Percentiles rank a stretch among this genome's conserved stretches.
phyloP scores from a whole-genome alignment of 805 yeast species.

The Henningerozyma blattae region DNA sequence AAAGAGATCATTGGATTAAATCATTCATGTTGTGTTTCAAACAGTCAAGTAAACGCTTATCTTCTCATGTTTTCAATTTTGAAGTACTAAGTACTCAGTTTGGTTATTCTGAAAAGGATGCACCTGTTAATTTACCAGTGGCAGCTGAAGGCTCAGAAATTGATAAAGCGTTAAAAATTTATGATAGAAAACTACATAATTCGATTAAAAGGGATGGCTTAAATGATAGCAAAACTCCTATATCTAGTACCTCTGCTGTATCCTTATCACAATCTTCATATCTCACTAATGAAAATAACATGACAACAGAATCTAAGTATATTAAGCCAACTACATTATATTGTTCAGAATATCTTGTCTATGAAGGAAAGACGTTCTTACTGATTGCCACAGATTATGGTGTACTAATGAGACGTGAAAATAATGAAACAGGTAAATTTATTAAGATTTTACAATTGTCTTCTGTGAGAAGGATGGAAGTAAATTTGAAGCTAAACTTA shows the following conservation, averaged over 20 bases:
- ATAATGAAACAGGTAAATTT: constrained; percentile 4
- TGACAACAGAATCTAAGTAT: neutral
- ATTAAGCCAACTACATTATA: constrained; percentile 26
- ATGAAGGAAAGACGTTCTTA: constrained; percentile 33
- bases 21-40: constrained; percentile 37
- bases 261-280: too few relatives aligned
- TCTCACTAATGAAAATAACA: neutral
- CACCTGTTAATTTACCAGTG: constrained; percentile 39
- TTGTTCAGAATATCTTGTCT: constrained; percentile 35
- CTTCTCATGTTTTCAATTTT: constrained; percentile 40
- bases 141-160: constrained; percentile 42
- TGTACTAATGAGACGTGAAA: constrained; percentile 33
- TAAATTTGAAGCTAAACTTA: constrained; percentile 34
- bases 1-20: constrained; percentile 47
- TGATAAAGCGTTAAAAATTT: constrained; percentile 28
- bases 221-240: neutral
- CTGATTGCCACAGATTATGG: constrained; percentile 57
- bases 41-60: constrained; percentile 25
- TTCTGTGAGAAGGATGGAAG: constrained; percentile 48
- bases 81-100: constrained; percentile 47
- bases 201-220: too few relatives aligned
- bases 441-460: constrained; percentile 23
- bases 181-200: constrained; percentile 15
- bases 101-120: constrained; percentile 46
- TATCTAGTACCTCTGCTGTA: neutral